Evolutionary conservation across 768 basidiomycete genomes (phyloP), one percentile per base, ranked within the genome.

Genomic region (Lentinula edodes): DNA sequence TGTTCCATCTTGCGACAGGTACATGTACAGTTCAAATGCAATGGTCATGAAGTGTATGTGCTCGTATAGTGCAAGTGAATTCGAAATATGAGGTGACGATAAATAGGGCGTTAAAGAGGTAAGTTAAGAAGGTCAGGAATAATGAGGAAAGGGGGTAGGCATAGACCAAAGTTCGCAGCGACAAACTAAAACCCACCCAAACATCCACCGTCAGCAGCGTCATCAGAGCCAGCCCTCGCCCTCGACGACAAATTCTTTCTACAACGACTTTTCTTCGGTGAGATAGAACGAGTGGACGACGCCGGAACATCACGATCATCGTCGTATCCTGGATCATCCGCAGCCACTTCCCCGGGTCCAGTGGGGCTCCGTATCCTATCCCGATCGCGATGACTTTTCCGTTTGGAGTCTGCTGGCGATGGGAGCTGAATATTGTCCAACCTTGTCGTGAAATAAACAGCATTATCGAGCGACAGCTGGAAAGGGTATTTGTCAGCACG

Each of bases 171-270:
- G 35, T 34, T 36, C 34, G 32, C 13, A 5, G 9, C 6, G 23
- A n/a, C 8, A 20, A 43, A 28, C 42, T 61, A 65, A 46, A 65
- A 65, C 18, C 64, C 64, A 60, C 58, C 64, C 39, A 65, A 34
- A 60, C 64, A 65, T 48, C 64, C 64, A 18, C 54, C 62, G 16
- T 58, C 61, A 9, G 42, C 52, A 16, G 18, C 28, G 3, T 59
- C 56, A 43, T 43, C 20, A 34, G 62, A 62, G 23, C 61, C 43
- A 13, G 52, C 20, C 43, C 61, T 62, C 57, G 41, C 51, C 6
- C 63, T 53, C 2, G 58, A 41, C 53, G 53, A 39, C 42, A 59
- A 20, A 50, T 45, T 46, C 32, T 59, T 59, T 41, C 58, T 59
- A 36, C 45, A 51, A 13, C 58, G 43, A 36, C n/a, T 36, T 39